Conservation (phyloP, 2,329 filamentous ascomycete species). For the Zymoseptoria brevis region DNA sequence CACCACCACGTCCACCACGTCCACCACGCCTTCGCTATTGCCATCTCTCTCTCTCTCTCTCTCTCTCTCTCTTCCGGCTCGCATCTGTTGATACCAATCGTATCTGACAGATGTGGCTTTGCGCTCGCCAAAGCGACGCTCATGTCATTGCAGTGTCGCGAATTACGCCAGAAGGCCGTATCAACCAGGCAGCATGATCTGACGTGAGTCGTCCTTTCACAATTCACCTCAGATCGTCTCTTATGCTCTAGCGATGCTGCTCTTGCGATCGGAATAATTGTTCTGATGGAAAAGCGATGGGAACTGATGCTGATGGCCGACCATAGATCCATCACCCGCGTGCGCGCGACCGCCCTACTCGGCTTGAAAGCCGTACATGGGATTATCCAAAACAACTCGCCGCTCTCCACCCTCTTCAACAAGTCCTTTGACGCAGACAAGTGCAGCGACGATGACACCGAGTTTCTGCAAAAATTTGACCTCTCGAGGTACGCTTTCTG, state of each 20-base stretch:
- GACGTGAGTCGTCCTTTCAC: constrained; percentile 32
- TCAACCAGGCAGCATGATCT: constrained; percentile 25
- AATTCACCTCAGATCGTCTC: constrained; percentile 3
- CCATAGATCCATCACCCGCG: constrained; percentile 6
- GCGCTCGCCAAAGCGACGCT: constrained; percentile 23
- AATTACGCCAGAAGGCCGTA: background rate
- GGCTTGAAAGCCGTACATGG: constrained; percentile 7
- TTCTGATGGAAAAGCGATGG: constrained; percentile 5
- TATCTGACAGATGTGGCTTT: background rate
- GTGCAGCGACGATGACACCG: constrained; percentile 5
- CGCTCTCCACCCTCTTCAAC: constrained; percentile 6
- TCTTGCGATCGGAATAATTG: constrained; percentile 1
- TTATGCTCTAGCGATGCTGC: constrained; percentile 2
- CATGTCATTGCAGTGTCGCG: background rate
- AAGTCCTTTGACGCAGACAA: constrained; percentile 2
- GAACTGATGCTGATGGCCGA: background rate
- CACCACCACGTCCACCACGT: background rate
- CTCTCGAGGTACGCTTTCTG: constrained; percentile 8
- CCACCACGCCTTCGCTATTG: background rate
- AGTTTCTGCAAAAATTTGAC: constrained; percentile 9
- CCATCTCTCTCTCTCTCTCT: too few relatives aligned
- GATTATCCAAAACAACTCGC: constrained; percentile 8
- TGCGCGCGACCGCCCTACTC: constrained; percentile 7
- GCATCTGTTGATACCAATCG: background rate
- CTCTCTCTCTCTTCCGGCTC: background rate